Evolutionary conservation across 2,329 filamentous ascomycete species (phyloP), one percentile per base, ranked within the genome.

Genomic region (Alternaria gaisen): DNA sequence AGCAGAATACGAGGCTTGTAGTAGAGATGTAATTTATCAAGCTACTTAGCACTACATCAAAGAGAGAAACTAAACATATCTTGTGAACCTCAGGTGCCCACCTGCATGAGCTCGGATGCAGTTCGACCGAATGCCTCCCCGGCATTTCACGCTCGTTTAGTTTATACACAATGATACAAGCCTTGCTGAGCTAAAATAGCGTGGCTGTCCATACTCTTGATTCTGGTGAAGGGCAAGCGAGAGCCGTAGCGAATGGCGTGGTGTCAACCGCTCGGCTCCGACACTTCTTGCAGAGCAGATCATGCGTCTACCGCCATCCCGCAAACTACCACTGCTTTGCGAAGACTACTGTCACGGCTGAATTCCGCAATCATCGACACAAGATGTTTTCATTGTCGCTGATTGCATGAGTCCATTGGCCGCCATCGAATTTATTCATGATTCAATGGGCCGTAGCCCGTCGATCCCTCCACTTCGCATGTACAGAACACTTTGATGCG

Each of bases 261-360:
- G 20, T 36, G 30, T 48, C 30, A 50, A 30, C 53, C 43, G 53
- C 44, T 47, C 34, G 36, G 44, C 44, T 56, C 43, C 30, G 30
- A 24, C 22, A 24, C 30, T 26, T 20, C 44, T 34, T 28, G 9
- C 47, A 9, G 26, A 24, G 12, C 18, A 50, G 34, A 51, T 51
- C 48, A 14, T 40, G 48, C 32, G 34, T 42, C 43, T 30, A 18
- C 9, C 30, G 14, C 18, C 22, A 24, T 24, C 22, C 22, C 22
- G 22, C 22, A 24, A 24, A 24, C 22, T 24, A 24, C 22, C 22
- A 24, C 22, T 24, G 22, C 22, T 24, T 24, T 24, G 22, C 22
- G 2, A 24, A 24, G 22, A 24, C 22, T 24, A 24, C 22, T 24
- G 22, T 24, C 22, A 24, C 22, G 22, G 22, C 22, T 24, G 22